Percentiles rank a stretch among this genome's conserved stretches.
Evolutionary conservation across 2,329 filamentous ascomycete genomes (phyloP).

Genomic region (Ophiostoma sp.): DNA sequence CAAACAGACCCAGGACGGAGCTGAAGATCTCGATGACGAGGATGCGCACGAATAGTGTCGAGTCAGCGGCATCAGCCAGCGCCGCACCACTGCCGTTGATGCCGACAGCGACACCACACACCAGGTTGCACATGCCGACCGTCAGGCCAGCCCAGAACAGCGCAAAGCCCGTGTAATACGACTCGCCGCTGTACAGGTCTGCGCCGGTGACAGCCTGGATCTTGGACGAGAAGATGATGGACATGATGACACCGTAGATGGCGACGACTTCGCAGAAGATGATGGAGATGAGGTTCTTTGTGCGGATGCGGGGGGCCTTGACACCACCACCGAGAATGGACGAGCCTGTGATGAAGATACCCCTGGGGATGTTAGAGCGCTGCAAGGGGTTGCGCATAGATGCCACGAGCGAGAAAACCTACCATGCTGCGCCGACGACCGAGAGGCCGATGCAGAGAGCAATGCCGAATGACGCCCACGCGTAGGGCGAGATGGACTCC

Average conservation of each 20-base stretch:
- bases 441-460: slow-evolving; percentile 92
- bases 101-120: slow-evolving; percentile 93
- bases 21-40: slow-evolving; percentile 99
- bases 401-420: slow-evolving; percentile 31
- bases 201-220: slow-evolving; percentile 61
- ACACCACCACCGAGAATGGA: slow-evolving; percentile 97
- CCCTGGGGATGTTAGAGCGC: slow-evolving; percentile 52
- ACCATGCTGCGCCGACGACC: slow-evolving; percentile 97
- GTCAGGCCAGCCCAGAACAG: slow-evolving; percentile 95
- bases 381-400: slow-evolving; percentile 17
- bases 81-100: slow-evolving; percentile 98
- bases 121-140: slow-evolving; percentile 89
- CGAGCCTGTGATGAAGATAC: slow-evolving; percentile 96
- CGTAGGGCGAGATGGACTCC: slow-evolving; percentile 87
- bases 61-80: slow-evolving; percentile 88
- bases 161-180: slow-evolving; percentile 91
- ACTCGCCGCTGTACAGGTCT: slow-evolving; percentile 64
- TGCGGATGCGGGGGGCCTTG: slow-evolving; percentile 92
- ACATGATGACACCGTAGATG: slow-evolving; percentile 99
- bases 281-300: slow-evolving; percentile 99
- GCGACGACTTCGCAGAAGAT: slow-evolving; percentile 99
- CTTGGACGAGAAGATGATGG: slow-evolving; percentile 94
- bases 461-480: slow-evolving; percentile 88
- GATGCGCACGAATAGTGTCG: slow-evolving; percentile 95
- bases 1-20: slow-evolving; percentile 92